Conservation (phyloP, 106 monocot species). For the Allium fistulosum region DNA sequence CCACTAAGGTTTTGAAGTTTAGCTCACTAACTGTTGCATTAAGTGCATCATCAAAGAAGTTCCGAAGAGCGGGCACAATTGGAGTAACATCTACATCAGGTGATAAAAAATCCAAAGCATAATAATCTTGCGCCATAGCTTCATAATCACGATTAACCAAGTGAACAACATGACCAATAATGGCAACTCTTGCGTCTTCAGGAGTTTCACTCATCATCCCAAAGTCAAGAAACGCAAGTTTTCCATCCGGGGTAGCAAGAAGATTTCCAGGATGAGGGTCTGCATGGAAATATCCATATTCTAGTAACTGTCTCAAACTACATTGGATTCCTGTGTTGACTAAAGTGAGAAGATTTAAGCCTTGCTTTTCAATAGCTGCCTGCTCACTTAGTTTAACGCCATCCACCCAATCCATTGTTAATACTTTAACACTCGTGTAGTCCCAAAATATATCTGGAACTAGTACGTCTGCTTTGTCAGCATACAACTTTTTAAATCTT, state of each 20-base stretch:
- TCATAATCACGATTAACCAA: conserved; percentile 99
- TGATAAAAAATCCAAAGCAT: conserved; percentile 84
- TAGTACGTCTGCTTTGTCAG: conserved; percentile 87
- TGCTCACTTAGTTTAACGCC: conserved; percentile 96
- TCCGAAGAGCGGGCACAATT: conserved; percentile 88
- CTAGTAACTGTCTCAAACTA: conserved; percentile 93
- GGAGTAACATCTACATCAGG: conserved; percentile 94
- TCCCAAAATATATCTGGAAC: conserved; percentile 99
- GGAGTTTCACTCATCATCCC: conserved; percentile 99
- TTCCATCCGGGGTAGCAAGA: conserved; percentile 91
- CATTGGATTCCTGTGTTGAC: conserved; percentile 96
- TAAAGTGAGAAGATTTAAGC: conserved; percentile 77
- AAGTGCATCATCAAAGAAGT: conserved; percentile 92
- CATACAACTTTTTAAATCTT: conserved; percentile 95
- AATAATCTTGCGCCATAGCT: conserved; percentile 98
- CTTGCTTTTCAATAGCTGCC: conserved; percentile 88
- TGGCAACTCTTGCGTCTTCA: conserved; percentile 89
- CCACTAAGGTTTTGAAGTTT: conserved; percentile 96
- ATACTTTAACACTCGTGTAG: conserved; percentile 91
- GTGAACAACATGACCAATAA: conserved; percentile 97
- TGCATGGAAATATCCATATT: conserved; percentile 98
- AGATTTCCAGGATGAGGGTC: conserved; percentile 99
- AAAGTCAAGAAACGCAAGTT: conserved; percentile 97
- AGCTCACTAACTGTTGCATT: conserved; percentile 94
- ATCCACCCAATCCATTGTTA: conserved; percentile 98